Percentiles rank a stretch among this genome's conserved stretches.
phyloP scores from a whole-genome alignment of 208 protist species.

The Tritrichomonas foetus region DNA sequence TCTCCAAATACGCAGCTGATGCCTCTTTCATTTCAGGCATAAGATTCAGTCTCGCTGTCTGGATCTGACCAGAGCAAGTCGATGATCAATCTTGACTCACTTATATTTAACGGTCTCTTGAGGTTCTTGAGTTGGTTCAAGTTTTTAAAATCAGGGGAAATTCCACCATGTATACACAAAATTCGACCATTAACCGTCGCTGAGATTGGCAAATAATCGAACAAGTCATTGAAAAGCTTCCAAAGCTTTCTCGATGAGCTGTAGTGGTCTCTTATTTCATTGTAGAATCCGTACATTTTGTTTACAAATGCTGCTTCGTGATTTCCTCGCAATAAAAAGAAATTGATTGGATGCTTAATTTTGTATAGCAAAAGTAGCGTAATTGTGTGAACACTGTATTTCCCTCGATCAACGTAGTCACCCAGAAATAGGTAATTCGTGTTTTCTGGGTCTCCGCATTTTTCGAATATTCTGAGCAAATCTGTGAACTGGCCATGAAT shows the following conservation, averaged over 20 bases:
- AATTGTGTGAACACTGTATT: conserved; percentile 73
- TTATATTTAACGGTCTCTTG: not conserved
- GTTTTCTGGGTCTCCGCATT: not conserved
- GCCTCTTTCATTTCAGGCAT: not conserved
- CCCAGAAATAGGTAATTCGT: not conserved
- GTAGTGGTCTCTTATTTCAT: conserved; percentile 63
- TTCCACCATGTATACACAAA: conserved; percentile 14
- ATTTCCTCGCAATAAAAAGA: conserved; percentile 91
- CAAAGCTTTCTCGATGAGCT: conserved; percentile 59
- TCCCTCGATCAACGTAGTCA: conserved; percentile 29
- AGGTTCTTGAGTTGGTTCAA: not conserved
- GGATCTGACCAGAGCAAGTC: conserved; percentile 9
- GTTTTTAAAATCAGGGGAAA: not conserved
- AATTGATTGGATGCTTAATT: conserved; percentile 77
- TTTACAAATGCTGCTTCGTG: conserved; percentile 94
- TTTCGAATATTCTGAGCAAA: not conserved
- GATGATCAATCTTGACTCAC: conserved; percentile 71
- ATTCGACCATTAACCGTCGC: conserved; percentile 56
- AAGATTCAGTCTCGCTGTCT: not conserved
- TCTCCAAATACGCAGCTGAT: not conserved
- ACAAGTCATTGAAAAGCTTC: conserved; percentile 65
- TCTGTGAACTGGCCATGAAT: conserved; percentile 35
- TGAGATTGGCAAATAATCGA: conserved; percentile 72
- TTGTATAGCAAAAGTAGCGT: conserved; percentile 79
- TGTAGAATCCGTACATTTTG: conserved; percentile 56